Evolutionary conservation across 352 stramenopile genomes (phyloP), one percentile per base, ranked within the genome.

Genomic region (Phytophthora kernoviae): DNA sequence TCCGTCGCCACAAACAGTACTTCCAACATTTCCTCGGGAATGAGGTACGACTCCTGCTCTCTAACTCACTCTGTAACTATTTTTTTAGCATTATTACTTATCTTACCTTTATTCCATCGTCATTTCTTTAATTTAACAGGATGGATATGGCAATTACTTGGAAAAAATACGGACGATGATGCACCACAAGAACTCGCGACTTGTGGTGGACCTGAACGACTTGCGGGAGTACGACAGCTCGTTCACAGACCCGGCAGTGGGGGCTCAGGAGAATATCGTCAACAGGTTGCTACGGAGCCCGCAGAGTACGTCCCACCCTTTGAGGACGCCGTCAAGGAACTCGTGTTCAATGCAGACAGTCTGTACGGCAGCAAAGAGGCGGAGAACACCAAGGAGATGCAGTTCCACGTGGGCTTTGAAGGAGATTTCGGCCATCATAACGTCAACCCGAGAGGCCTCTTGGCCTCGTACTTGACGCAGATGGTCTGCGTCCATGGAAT

Each of bases 401-500:
- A 88, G 54, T 90, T 96, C 56, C 79, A 96, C 58, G 86, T 98
- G 7, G 94, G 88, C 26, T 96, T 98, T 40, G 84, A 93, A 26
- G 97, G 97, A 24, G 88, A 96, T 52, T 98, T 99, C 47, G 94
- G 93, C 10, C 78, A 90, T 49, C 77, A 95, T 60, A 90, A 98
- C 39, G 87, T 98, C 14, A 98, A 88, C 60, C 97, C 97, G n/a
- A 87, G 97, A 33, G 87, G 89, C 0, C 79, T 99, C 22, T 82
- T 94, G 7, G 94, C 94, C 8, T 85, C 74, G 5, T 95, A 94
- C 32, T 71, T 99, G 9, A 93, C 92, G 8, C 87, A 98, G 51
- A 88, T 99, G 58, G 96, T 99, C 36, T 99, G 96, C 62, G 96
- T 99, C 0, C 97, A 99, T 68, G 98, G 98, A 12, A 99, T 99